These are phyloP conservation scores for Plasmodium knowlesi DNA, from an alignment of 169 alveolate genomes.

Conservation along the genomic window DNA sequence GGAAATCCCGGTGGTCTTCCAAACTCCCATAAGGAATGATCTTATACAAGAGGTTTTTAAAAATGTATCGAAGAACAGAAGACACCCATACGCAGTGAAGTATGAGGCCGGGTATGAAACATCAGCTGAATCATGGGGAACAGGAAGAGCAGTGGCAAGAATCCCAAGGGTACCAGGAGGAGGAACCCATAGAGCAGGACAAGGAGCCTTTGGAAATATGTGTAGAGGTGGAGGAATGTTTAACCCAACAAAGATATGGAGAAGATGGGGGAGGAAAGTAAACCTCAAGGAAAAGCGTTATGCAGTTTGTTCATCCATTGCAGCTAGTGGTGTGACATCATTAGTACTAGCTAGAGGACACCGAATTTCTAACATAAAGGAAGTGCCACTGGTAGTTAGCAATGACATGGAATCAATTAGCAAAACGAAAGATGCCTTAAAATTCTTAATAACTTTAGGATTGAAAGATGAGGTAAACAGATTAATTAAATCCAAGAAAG, in stretches of 20 bases:
- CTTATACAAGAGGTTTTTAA: constrained; percentile 95
- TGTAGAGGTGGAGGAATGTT: constrained; percentile 99
- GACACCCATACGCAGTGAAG: constrained; percentile 97
- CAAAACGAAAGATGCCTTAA: constrained; percentile 94
- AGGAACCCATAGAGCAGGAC: constrained; percentile 98
- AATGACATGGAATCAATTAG: constrained; percentile 87
- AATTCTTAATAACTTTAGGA: constrained; percentile 90
- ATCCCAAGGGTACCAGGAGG: constrained; percentile 99
- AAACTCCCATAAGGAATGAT: constrained; percentile 98
- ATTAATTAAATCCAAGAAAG: constrained; percentile 82
- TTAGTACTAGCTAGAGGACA: constrained; percentile 99
- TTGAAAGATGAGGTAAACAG: constrained; percentile 91
- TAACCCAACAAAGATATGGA: constrained; percentile 97
- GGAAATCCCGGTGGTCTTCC: constrained; percentile 94
- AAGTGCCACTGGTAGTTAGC: constrained; percentile 97
- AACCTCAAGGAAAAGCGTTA: constrained; percentile 96
- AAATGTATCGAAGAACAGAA: constrained; percentile 94
- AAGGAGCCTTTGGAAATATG: constrained; percentile 99
- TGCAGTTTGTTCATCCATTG: constrained; percentile 98
- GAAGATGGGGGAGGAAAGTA: constrained; percentile 98
- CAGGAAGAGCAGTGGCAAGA: constrained; percentile 99
- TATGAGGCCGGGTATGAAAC: constrained; percentile 93
- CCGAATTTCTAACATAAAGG: constrained; percentile 93
- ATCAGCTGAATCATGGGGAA: constrained; percentile 99
- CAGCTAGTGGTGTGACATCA: constrained; percentile 97